Base-by-base conservation (phyloP, 169 alveolate genomes). In the Cryptosporidium muris region DNA sequence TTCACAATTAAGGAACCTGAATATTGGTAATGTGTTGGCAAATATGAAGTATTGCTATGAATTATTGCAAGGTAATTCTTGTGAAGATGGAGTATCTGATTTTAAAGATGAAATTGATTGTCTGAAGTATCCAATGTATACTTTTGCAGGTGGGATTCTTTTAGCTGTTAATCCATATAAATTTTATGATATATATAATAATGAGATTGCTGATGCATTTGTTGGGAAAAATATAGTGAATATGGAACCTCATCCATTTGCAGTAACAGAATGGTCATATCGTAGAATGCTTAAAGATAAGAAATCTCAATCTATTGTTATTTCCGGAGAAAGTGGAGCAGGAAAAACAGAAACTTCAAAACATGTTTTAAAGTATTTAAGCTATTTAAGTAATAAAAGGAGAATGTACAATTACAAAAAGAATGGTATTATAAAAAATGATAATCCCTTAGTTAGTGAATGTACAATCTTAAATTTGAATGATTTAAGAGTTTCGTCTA, bases 251-350 rank as follows among this genome's bases (percentile, higher is more conserved):
- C 91, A 88, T 56, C 91, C 91, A 36, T 88, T 88, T 62, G 81
- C 91, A 49, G 49, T 88, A 52, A 91, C 91, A 11, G 91, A 88
- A 49, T 81, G 66, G 81, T 51, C 90, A 6, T 88, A 88, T 62
- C 49, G 91, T 8, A 64, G 91, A 43, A 81, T 88, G 88, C 40
- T 88, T 16, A 52, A 66, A 7, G 91, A 82, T 54, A 36, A 37
- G 38, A 48, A 63, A 40, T 65, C 67, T 51, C 98, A 98, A 80
- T 95, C 99, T 14, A 95, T 98, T 42, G 96, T 98, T 42, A 97
- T 98, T 64, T 95, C 99, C 11, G 99, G 99, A 0, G 99, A 98
- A 89, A 94, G 99, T 64, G 99, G 99, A 0, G 99, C 99, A n/a
- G 99, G 99, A 11, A 98, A 98, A 91, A 98, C 99, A 1, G 99